Base-by-base conservation (phyloP, 2,329 filamentous ascomycete species). In the Aspergillus vadensis region DNA sequence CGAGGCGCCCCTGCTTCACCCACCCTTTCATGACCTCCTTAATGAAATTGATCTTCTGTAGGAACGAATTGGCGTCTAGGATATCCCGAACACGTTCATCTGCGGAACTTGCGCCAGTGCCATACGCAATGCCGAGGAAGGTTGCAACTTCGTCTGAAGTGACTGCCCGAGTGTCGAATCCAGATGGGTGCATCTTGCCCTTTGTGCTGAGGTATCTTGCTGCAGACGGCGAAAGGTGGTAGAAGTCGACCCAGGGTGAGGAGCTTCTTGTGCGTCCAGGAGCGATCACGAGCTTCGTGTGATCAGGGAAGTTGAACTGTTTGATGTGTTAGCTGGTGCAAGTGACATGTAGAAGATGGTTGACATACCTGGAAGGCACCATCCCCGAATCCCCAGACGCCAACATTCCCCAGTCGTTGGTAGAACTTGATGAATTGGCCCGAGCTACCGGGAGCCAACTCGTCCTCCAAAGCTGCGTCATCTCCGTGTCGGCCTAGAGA, bases 231-330 rank as follows among this genome's bases (percentile, higher is more conserved):
- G 80, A 80, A 5, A 83, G 74, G 57, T 82, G 80, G 62, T 82
- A 81, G 64, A 81, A 81, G 68, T 82, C 80, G 27, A 81, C 69
- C 74, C 76, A 79, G 12, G 74, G 74, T 3, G 77, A 74, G 1
- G 73, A 75, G 62, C 69, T 73, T 58, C 75, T 69, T n/a, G 72
- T 73, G 39, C 72, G 74, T 15, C 72, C 74, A 14, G 74, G 72
- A 4, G 80, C 78, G 36, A 82, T 70, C n/a, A 81, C 75, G 12
- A 83, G 72, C 63, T 83, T 83, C 12, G 81, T 83, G 62, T 83
- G 81, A 58, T 83, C 81, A 2, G 81, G 81, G 65, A 82, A 83
- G 64, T 83, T 83, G 71, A 83, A 82, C 70, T 79, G 38, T 48
- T 25, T 1, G 1, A 27, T 9, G 3, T 9, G 17, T 60, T 25